phyloP scores from a whole-genome alignment of 371 early-diverging fungal genomes.

The Apophysomyces trapeziformis region DNA sequence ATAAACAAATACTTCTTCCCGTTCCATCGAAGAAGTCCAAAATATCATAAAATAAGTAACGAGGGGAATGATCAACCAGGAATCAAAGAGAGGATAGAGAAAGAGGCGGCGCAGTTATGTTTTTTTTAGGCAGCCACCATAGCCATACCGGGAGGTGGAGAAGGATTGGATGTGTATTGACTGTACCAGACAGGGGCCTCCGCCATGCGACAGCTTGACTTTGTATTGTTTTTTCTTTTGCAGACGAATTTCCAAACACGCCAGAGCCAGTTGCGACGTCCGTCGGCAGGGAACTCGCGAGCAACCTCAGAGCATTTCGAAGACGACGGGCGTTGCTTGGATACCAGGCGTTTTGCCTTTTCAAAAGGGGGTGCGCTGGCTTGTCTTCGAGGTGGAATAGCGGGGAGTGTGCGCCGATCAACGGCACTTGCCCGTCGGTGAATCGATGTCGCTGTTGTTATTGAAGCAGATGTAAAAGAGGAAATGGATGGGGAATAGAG shows the following conservation, averaged over 20 bases:
- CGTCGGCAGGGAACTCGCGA: neutral
- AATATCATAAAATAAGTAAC: neutral
- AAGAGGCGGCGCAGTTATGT: too few species aligned
- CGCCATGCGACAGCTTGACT: slow-evolving; percentile 1
- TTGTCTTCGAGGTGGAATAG: slow-evolving; percentile 16
- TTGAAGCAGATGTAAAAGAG: neutral
- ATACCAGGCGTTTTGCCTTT: slow-evolving; percentile 2
- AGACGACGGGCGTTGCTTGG: neutral
- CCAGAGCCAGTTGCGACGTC: slow-evolving; percentile 9
- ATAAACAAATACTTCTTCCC: neutral
- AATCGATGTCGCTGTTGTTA: slow-evolving; percentile 3
- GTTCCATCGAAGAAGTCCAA: slow-evolving; percentile 2
- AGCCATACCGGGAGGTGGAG: slow-evolving; percentile 22
- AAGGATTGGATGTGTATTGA: slow-evolving; percentile 26
- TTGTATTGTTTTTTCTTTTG: neutral
- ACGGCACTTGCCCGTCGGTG: slow-evolving; percentile 13
- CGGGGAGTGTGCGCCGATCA: slow-evolving; percentile 12
- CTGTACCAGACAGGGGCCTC: slow-evolving; percentile 31
- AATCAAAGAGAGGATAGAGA: neutral
- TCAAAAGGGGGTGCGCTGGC: slow-evolving; percentile 23
- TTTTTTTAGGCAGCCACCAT: slow-evolving; percentile 17
- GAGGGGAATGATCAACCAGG: neutral
- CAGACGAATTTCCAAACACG: slow-evolving; percentile 6
- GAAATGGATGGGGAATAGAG: neutral
- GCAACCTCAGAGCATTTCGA: neutral